Base-by-base conservation (phyloP, 2,329 filamentous ascomycete species). In the Fusarium sororula region DNA sequence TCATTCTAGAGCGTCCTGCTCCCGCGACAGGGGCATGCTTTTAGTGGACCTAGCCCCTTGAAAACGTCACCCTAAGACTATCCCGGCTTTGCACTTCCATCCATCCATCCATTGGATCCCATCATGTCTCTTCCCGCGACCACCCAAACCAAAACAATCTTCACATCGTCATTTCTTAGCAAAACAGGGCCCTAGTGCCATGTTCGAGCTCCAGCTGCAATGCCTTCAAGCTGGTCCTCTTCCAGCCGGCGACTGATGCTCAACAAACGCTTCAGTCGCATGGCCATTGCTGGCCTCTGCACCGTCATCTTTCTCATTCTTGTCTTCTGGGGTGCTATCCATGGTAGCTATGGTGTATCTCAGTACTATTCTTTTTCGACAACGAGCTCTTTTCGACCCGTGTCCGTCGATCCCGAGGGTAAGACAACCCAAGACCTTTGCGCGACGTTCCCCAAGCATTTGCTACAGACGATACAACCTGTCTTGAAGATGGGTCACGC, bases 401-500 rank as follows among this genome's bases (percentile, higher is more conserved):
- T 81, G 7, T 76, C 72, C 38, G 42, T 81, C 65, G 70, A 81
- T 32, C 74, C 79, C 18, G 26, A 42, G 20, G 68, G 55, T 37
- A 81, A 78, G 68, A 74, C 73, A 13, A 72, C 63, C 26, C 54
- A 76, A 24, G 77, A 81, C 17, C 72, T 82, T 14, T 82, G 80
- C 74, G 78, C 75, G 28, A 80, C 73, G 38, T 82, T 82, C 57
- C 80, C 80, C 28, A 80, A 75, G 60, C 75, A 82, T 51, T 56
- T 81, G 39, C 78, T 82, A 32, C 67, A 78, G 35, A 65, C 76
- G 20, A 75, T 82, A 37, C 80, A 82, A 61, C 80, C 80, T 26
- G 80, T 82, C 41, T 70, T 82, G 47, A 82, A 82, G 70, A 78
- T 81, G 60, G 80, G 80, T 30, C 80, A 82, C 37, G 78, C 80